Evolutionary conservation across 23 red algal species (phyloP), one percentile per base, ranked within the genome.

Genomic region (Cyanidiococcus yangmingshanensis): DNA sequence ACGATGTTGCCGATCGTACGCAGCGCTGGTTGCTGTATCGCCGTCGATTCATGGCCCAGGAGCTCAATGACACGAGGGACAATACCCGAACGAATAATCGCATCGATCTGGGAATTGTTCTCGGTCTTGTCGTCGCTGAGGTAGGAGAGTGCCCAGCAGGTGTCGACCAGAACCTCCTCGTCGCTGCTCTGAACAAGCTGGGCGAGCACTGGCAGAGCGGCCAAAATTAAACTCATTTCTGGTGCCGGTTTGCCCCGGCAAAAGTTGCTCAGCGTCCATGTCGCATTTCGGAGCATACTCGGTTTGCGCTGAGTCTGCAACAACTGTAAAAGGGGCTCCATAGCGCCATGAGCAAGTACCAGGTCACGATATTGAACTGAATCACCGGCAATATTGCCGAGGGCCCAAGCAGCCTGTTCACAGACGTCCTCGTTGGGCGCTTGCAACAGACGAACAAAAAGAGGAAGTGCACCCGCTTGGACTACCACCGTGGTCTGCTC

Each of bases 331-430:
- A 97, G 81, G 2, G 88, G 88, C 37, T 80, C 77, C 81, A 97
- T 75, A 21, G 84, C 93, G 40, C 89, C 93, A 21, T 85, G 75
- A 29, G 83, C 85, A 2, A 97, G 68, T 25, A 97, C 93, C 30
- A 91, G 39, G 80, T 97, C 83, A 41, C 93, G 83, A 80, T 85
- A 97, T 1, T 75, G 59, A 37, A 88, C 57, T 3, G 88, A 91
- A 78, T 97, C 93, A 25, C 88, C 93, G 41, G 93, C 84, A 39
- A 97, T 97, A 76, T 97, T 97, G 26, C 88, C 93, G 36, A 97
- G 76, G 40, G 93, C 93, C 88, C 93, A 91, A 3, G 87, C 87
- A 15, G 93, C 93, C 77, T 97, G 93, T 76, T 97, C 93, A 34
- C 93, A 54, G 17, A 90, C 86, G 58, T 91, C 88, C 41, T 97